Percentiles rank a stretch among this genome's conserved stretches.
Evolutionary conservation across 2,329 filamentous ascomycete species (phyloP).

Genomic region (Helicocarpus griseus): DNA sequence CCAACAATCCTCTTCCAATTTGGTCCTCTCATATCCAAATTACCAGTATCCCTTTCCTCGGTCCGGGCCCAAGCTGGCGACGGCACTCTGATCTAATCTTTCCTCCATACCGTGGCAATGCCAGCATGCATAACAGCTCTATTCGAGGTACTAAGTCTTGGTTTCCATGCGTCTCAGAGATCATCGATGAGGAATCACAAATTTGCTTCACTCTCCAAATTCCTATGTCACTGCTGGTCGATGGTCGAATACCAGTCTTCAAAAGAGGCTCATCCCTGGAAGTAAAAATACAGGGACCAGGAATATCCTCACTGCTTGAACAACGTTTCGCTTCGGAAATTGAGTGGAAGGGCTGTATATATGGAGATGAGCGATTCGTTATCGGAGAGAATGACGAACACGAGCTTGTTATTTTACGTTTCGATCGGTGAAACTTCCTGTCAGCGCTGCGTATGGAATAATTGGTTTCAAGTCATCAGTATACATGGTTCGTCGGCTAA

Average conservation of each 20-base stretch:
- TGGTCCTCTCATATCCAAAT: slow-evolving; percentile 37
- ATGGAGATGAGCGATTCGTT: slow-evolving; percentile 53
- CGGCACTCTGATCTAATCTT: slow-evolving; percentile 35
- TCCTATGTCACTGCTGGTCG: neutral
- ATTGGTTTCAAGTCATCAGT: too few relatives aligned
- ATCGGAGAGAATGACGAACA: slow-evolving; percentile 47
- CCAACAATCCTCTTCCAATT: slow-evolving; percentile 14
- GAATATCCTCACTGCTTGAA: slow-evolving; percentile 12
- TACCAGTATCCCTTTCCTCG: slow-evolving; percentile 46
- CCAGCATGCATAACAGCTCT: slow-evolving; percentile 26
- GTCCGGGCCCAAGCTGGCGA: slow-evolving; percentile 43
- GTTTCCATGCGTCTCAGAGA: slow-evolving; percentile 29
- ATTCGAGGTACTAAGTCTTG: slow-evolving; percentile 22
- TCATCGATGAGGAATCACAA: slow-evolving; percentile 21
- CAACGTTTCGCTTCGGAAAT: slow-evolving; percentile 39
- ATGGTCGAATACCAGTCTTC: neutral
- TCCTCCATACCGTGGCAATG: slow-evolving; percentile 37
- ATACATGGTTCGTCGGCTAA: too few relatives aligned
- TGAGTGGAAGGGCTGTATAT: slow-evolving; percentile 44
- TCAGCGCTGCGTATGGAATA: neutral
- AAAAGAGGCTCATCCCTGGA: neutral
- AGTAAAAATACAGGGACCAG: neutral
- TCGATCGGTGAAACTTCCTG: slow-evolving; percentile 22
- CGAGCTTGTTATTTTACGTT: slow-evolving; percentile 45
- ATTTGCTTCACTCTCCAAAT: slow-evolving; percentile 30